phyloP scores from a whole-genome alignment of 805 yeast species.

The Yamadazyma phyllophila region DNA sequence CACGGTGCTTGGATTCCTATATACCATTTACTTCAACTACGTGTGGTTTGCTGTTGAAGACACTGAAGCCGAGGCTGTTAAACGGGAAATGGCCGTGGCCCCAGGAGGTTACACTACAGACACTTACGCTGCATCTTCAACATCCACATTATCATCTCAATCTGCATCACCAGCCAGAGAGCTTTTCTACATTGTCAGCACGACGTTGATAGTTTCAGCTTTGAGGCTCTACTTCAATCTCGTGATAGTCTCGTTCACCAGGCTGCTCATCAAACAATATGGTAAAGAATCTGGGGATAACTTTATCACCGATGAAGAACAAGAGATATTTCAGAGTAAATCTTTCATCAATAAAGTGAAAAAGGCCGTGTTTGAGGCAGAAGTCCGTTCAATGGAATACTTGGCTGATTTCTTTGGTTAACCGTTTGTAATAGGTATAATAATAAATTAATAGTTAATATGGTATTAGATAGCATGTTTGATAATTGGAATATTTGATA shows the following conservation, averaged over 20 bases:
- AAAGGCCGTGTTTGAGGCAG: slow-evolving; percentile 25
- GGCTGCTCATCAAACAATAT: slow-evolving; percentile 46
- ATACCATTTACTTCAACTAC: slow-evolving; percentile 69
- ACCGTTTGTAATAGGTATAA: not conserved
- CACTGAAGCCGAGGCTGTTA: slow-evolving; percentile 13
- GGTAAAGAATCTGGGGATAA: slow-evolving; percentile 19
- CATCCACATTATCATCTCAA: slow-evolving; percentile 31
- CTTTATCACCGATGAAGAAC: slow-evolving; percentile 23
- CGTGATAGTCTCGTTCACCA: slow-evolving; percentile 58
- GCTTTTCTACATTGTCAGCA: slow-evolving; percentile 52
- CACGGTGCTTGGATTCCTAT: slow-evolving; percentile 62
- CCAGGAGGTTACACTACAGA: slow-evolving; percentile 3
- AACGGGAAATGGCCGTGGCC: slow-evolving; percentile 7
- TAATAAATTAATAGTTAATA: not conserved
- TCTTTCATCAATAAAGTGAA: slow-evolving; percentile 20
- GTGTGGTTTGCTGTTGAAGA: slow-evolving; percentile 68
- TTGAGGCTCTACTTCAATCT: slow-evolving; percentile 60
- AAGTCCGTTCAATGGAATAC: slow-evolving; percentile 29
- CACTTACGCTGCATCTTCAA: not conserved
- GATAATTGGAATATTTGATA: no score
- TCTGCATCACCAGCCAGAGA: slow-evolving; percentile 61
- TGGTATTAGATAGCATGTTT: not conserved
- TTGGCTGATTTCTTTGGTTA: slow-evolving; percentile 19
- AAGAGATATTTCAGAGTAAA: slow-evolving; percentile 23
- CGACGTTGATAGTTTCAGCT: slow-evolving; percentile 47